Percentiles rank a stretch among this genome's conserved stretches.
These are phyloP conservation scores for Yarrowia keelungensis DNA, from an alignment of 805 yeast genomes.

Conservation along the genomic window DNA sequence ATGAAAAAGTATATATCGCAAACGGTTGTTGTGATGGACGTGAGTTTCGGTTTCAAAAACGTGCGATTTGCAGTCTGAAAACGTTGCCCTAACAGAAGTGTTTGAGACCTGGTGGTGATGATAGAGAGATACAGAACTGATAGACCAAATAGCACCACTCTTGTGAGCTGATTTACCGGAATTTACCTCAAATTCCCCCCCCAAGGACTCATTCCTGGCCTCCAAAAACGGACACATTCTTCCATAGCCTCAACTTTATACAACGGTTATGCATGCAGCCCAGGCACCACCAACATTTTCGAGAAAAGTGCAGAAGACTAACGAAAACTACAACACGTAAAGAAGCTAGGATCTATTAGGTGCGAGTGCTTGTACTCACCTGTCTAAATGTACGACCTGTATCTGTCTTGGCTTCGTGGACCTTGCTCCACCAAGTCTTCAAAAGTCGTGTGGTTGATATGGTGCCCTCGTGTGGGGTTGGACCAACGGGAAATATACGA, in stretches of 20 bases:
- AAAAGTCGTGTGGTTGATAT: slow-evolving; percentile 28
- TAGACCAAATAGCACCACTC: too few species aligned
- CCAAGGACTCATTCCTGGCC: too few species aligned
- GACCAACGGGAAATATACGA: slow-evolving; percentile 24
- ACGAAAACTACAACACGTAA: too few species aligned
- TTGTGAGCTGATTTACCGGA: too few species aligned
- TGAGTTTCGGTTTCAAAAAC: slow-evolving; percentile 17
- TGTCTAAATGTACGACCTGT: slow-evolving; percentile 43
- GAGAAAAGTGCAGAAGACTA: too few species aligned
- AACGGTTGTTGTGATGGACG: neutral
- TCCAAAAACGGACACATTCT: slow-evolving; percentile 7
- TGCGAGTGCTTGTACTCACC: too few species aligned
- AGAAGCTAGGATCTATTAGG: too few species aligned
- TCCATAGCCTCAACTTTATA: neutral
- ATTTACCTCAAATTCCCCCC: too few species aligned
- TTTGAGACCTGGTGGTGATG: too few species aligned
- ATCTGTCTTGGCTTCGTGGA: slow-evolving; percentile 45
- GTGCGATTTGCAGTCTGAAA: slow-evolving; percentile 12
- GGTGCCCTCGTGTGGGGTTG: slow-evolving; percentile 34
- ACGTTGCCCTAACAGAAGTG: too few species aligned
- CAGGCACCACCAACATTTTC: neutral
- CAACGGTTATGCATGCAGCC: slow-evolving; percentile 22
- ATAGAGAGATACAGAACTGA: too few species aligned
- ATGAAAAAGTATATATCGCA: neutral
- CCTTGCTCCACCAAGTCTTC: slow-evolving; percentile 43